Evolutionary conservation across 345 rosid genomes (phyloP).

Genomic region (Hypericum perforatum): DNA sequence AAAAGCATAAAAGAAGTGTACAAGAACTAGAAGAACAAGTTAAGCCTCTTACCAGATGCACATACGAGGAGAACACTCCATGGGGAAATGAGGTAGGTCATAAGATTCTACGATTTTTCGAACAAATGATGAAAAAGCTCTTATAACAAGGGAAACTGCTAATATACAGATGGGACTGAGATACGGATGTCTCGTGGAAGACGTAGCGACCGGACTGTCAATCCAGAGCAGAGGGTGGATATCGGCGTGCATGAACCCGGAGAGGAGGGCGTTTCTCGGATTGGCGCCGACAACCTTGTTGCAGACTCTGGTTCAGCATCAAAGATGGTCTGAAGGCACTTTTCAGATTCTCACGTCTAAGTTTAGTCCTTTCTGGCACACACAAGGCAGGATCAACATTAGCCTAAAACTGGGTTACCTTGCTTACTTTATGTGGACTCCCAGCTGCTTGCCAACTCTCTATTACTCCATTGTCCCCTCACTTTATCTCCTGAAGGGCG

Average conservation of each 20-base stretch:
- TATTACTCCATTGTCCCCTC: conserved; percentile 25
- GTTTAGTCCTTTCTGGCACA: conserved; percentile 27
- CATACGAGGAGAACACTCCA: conserved; percentile 22
- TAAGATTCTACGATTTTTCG: not conserved
- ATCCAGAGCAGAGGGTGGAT: conserved; percentile 33
- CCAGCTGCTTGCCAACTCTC: conserved; percentile 18
- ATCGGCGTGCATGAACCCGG: conserved; percentile 24
- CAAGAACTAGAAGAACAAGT: conserved; percentile 24
- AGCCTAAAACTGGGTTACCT: conserved; percentile 28
- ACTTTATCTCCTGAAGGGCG: conserved; percentile 21
- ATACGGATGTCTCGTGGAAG: conserved; percentile 33
- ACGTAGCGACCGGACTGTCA: conserved; percentile 26
- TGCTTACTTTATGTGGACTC: conserved; percentile 28
- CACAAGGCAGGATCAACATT: conserved; percentile 19
- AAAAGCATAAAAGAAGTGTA: conserved; percentile 5
- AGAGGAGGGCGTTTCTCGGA: conserved; percentile 23
- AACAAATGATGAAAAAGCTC: not conserved
- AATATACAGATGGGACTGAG: conserved; percentile 31
- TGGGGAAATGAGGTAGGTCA: conserved; percentile 44
- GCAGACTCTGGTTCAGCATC: conserved; percentile 19
- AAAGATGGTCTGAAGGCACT: conserved; percentile 35
- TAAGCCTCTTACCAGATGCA: conserved; percentile 25
- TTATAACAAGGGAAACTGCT: no score
- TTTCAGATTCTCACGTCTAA: conserved; percentile 34
- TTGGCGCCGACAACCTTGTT: conserved; percentile 26